Evolutionary conservation across 2,329 filamentous ascomycete species (phyloP).

Genomic region (Harringtonia aguacate): DNA sequence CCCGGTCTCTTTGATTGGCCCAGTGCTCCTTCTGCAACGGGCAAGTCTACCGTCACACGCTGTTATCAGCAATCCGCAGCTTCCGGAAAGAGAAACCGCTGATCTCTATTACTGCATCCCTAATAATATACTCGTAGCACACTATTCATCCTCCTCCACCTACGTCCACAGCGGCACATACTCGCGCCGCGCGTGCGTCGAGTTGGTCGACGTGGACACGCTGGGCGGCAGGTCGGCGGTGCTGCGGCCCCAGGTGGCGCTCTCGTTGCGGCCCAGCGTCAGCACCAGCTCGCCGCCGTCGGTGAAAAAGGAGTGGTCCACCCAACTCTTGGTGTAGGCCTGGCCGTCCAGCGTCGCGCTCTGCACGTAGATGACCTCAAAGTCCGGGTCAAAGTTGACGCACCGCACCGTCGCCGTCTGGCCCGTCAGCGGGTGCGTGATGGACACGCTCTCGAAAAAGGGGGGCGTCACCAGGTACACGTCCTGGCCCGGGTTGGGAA

Average conservation of each 20-base stretch:
- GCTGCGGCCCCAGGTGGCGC: constrained; percentile 47
- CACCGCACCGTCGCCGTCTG: constrained; percentile 49
- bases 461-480: constrained; percentile 63
- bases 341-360: constrained; percentile 50
- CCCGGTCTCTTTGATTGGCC: too few species aligned
- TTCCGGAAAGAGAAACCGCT: too few species aligned
- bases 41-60: too few species aligned
- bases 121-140: too few species aligned
- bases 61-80: too few species aligned
- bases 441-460: constrained; percentile 50
- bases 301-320: constrained; percentile 56
- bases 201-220: constrained; percentile 9
- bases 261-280: constrained; percentile 48
- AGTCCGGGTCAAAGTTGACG: constrained; percentile 49
- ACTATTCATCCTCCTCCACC: too few species aligned
- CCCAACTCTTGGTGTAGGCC: constrained; percentile 54
- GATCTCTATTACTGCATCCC: too few species aligned
- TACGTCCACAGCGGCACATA: too few species aligned
- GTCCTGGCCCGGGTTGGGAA: constrained; percentile 57
- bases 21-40: too few species aligned
- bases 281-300: constrained; percentile 55
- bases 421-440: constrained; percentile 46
- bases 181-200: not conserved
- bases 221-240: constrained; percentile 53
- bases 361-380: constrained; percentile 52